These are phyloP conservation scores for Solanum ahanhuiri DNA, from an alignment of 257 asterid species.

Conservation along the genomic window DNA sequence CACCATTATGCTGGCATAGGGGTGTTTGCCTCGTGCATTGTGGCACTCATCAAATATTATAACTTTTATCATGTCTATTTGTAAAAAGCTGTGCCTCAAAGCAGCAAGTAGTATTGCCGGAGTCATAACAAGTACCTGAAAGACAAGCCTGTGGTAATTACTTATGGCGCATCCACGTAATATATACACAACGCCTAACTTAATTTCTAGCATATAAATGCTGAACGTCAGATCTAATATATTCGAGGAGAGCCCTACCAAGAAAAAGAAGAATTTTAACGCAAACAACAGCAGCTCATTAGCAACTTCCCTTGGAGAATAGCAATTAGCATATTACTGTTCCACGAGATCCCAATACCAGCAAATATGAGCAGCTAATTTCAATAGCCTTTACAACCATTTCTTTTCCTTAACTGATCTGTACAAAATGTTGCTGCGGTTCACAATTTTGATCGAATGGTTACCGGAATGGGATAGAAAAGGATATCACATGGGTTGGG, in stretches of 20 bases:
- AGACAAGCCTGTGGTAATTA: background rate
- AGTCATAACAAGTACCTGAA: slow-evolving; percentile 96
- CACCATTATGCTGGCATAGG: slow-evolving; percentile 72
- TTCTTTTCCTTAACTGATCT: background rate
- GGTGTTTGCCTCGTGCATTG: slow-evolving; percentile 64
- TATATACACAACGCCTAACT: background rate
- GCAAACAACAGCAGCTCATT: background rate
- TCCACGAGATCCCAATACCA: background rate
- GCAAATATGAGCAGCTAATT: background rate
- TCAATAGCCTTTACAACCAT: background rate
- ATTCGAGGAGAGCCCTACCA: background rate
- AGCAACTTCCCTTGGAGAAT: background rate
- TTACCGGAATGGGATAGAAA: background rate
- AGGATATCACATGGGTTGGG: background rate
- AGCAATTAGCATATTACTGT: background rate
- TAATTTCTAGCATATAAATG: background rate
- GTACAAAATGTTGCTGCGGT: background rate
- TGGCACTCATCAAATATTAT: slow-evolving; percentile 88
- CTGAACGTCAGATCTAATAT: background rate
- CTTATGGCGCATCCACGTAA: background rate
- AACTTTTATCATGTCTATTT: slow-evolving; percentile 52
- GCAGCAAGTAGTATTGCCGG: slow-evolving; percentile 71
- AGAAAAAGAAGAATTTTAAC: background rate
- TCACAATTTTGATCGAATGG: background rate
- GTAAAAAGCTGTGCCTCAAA: slow-evolving; percentile 52